A percentile compares a stretch with the other conserved stretches of the same genome.
Conservation (phyloP, 805 yeast species). For the Wickerhamiella domercqiae region DNA sequence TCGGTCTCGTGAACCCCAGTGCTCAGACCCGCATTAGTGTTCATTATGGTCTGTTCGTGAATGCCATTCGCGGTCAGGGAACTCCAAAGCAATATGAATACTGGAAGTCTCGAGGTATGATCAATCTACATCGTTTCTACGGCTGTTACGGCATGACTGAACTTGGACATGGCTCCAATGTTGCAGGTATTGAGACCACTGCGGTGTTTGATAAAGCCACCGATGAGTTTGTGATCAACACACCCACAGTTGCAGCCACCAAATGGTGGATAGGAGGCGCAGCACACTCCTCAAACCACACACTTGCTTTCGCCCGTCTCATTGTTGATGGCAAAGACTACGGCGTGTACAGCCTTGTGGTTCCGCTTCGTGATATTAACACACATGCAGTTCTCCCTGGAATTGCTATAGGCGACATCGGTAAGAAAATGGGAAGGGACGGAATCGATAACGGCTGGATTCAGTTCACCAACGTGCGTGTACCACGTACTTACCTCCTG, state of each 20-base stretch:
- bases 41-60: slow-evolving; percentile 58
- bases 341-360: slow-evolving; percentile 78
- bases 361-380: slow-evolving; percentile 58
- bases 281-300: slow-evolving; percentile 74
- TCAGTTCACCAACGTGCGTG: slow-evolving; percentile 61
- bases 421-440: slow-evolving; percentile 81
- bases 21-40: slow-evolving; percentile 61
- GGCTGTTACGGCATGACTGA: slow-evolving; percentile 90
- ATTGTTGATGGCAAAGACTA: slow-evolving; percentile 62
- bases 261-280: slow-evolving; percentile 98
- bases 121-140: slow-evolving; percentile 24
- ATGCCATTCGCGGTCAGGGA: slow-evolving; percentile 65
- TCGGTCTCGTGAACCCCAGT: slow-evolving; percentile 40
- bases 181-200: slow-evolving; percentile 71
- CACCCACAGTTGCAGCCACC: slow-evolving; percentile 78
- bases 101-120: slow-evolving; percentile 41
- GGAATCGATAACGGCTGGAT: slow-evolving; percentile 92
- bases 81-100: slow-evolving; percentile 57
- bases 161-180: slow-evolving; percentile 76
- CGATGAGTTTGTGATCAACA: slow-evolving; percentile 52
- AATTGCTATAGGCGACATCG: slow-evolving; percentile 68
- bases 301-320: slow-evolving; percentile 60
- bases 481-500: slow-evolving; percentile 65
- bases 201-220: slow-evolving; percentile 50
- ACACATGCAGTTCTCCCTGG: slow-evolving; percentile 55